These are phyloP conservation scores for Stellera chamaejasme DNA, from an alignment of 345 rosid genomes.

Conservation along the genomic window DNA sequence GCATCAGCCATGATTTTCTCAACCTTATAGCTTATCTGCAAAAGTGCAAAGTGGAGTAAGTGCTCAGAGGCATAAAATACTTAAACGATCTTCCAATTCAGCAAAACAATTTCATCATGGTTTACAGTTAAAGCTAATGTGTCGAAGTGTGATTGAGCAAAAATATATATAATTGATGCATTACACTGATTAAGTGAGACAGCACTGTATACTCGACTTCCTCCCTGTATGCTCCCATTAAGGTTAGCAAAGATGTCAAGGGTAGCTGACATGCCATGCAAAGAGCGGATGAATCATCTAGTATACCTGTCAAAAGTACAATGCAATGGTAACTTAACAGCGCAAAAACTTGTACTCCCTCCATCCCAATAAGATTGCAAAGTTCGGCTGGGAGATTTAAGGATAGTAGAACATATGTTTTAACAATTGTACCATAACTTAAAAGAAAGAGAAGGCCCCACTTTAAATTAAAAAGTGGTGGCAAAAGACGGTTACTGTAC, in stretches of 20 bases:
- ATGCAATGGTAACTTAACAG: constrained; percentile 10
- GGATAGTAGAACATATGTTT: too few relatives aligned
- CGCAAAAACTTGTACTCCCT: background rate
- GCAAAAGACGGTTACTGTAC: constrained; percentile 24
- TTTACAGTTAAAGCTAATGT: too few relatives aligned
- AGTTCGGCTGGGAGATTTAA: too few relatives aligned
- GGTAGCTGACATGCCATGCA: constrained; percentile 86
- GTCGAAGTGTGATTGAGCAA: background rate
- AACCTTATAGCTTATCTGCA: constrained; percentile 68
- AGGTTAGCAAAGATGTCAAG: constrained; percentile 68
- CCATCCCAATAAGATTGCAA: too few relatives aligned
- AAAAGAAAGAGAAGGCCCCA: too few relatives aligned
- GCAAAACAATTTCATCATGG: too few relatives aligned
- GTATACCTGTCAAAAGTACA: constrained; percentile 45
- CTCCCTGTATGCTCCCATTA: constrained; percentile 70
- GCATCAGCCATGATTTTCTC: constrained; percentile 77
- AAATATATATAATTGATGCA: constrained; percentile 13
- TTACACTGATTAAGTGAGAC: constrained; percentile 76
- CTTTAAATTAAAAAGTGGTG: too few relatives aligned
- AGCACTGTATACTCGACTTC: constrained; percentile 77
- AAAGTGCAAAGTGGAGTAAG: constrained; percentile 21
- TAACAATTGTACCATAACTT: too few relatives aligned
- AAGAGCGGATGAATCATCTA: constrained; percentile 92
- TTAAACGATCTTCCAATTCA: too few relatives aligned
- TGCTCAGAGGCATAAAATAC: background rate